Base-by-base conservation (phyloP, 202 grass and related monocot genomes). In the Brachypodium distachyon region DNA sequence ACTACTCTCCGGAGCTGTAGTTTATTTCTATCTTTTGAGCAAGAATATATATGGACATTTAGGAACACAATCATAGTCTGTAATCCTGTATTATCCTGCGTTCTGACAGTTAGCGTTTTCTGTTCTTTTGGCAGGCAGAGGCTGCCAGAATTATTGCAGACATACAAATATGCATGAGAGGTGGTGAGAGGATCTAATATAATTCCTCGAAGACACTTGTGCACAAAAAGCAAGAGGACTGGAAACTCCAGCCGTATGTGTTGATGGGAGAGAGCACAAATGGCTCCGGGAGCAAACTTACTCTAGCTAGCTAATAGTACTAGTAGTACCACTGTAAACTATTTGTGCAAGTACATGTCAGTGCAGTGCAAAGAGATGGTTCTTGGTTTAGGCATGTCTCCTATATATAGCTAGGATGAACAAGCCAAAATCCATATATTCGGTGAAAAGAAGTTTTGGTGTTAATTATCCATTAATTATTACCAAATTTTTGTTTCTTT, bases 331-430 rank as follows among this genome's bases (percentile, higher is more conserved):
- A 52, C 44, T 70, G 83, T 86, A 81, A n/a, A 81, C 77, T 86
- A 76, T 62, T n/a, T 62, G 54, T 76, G 53, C 84, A 76, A 81
- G 83, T 86, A 86, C 43, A 86, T 86, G 77, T 70, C 77, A 76
- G 71, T 81, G 77, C 77, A 34, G n/a, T n/a, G n/a, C n/a, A n/a
- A n/a, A n/a, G 69, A 76, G 70, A 70, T 81, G 84, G 63, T 27
- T 73, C 61, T 51, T 70, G 84, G 83, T 61, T 75, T 70, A 76
- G 70, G 44, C 16, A 6, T 46, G 12, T 70, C 12, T 74, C 68
- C 62, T 69, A 40, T 52, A 61, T 69, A 40, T 52, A 61, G 32
- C 29, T 61, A 76, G 77, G 71, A 76, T 61, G 62, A 21, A 76
- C 12, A 52, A 76, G 34, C 70, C 84, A 70, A 53, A 27, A 50